phyloP scores from a whole-genome alignment of 2,329 filamentous ascomycete species.

The Falciphora oryzae region DNA sequence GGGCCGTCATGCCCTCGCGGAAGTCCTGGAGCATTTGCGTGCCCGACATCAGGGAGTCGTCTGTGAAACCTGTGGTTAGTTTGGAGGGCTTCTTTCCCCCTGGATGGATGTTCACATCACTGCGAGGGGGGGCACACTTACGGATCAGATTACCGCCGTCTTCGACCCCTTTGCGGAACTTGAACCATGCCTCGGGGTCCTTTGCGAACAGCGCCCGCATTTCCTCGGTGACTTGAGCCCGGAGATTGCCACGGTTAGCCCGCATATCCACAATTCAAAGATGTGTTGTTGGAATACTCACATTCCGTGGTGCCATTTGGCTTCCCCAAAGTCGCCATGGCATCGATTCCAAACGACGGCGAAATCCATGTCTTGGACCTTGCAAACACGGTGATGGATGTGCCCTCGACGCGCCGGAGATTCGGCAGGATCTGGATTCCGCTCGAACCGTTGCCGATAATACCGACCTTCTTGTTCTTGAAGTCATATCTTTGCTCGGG shows the following conservation, averaged over 20 bases:
- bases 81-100: too few relatives aligned
- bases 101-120: too few relatives aligned
- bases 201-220: constrained; percentile 30
- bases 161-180: constrained; percentile 40
- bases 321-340: constrained; percentile 36
- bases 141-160: constrained; percentile 33
- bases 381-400: constrained; percentile 38
- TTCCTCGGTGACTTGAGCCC: constrained; percentile 29
- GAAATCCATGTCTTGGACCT: constrained; percentile 46
- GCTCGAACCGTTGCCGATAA: constrained; percentile 48
- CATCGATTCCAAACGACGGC: constrained; percentile 38
- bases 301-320: constrained; percentile 32
- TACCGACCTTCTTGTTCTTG: constrained; percentile 39
- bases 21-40: constrained; percentile 28
- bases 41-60: constrained; percentile 33
- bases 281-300: constrained; percentile 21
- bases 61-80: not conserved
- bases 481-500: constrained; percentile 35
- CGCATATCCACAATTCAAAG: not conserved
- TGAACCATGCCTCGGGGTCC: constrained; percentile 31
- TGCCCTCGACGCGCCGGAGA: constrained; percentile 38
- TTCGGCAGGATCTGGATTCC: constrained; percentile 46
- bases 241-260: not conserved
- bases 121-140: not conserved
- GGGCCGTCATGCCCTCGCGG: constrained; percentile 25